Evolutionary conservation across 768 basidiomycete species (phyloP), one percentile per base, ranked within the genome.

Genomic region (Cubamyces sp.): DNA sequence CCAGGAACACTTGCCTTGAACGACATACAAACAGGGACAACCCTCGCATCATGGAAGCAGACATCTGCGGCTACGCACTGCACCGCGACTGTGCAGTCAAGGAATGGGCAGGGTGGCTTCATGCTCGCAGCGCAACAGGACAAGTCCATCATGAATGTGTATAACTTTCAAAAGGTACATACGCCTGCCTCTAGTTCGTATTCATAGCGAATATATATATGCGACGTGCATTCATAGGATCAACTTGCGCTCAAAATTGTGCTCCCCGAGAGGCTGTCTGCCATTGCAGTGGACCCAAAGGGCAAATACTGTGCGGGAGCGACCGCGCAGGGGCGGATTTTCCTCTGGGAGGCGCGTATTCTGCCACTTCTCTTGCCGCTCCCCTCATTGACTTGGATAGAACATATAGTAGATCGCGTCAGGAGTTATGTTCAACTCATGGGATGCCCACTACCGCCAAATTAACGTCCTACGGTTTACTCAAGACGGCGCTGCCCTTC

Each of bases 401-500:
- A 5, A 45, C 21, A 52, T 62, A 49, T 61, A 73, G 62, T 76
- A 97, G 94, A 81, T 94, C 66, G 81, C 90, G 11, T 97, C 96
- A n/a, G 96, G 96, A n/a, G 87, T 96, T 55, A 78, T 98, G 48
- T 94, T 87, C 78, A 87, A 90, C 67, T 84, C 91, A 0, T 95
- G 95, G 87, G 96, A 98, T 62, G 96, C 96, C 18, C 96, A 98
- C 74, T 99, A 98, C 77, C 91, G 96, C 60, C 82, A 87, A 71
- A 84, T 98, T 54, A 91, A 85, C 62, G 87, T 90, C 9, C 75
- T 98, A 2, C 85, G 84, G 45, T 98, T 98, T 73, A 91, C 93
- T 9, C 79, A 80, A 19, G 95, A 97, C 70, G 91, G 91, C 37
- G 83, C 82, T 47, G 85, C 88, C 5, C 79, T 99, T 47, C 68